Base-by-base conservation (phyloP, 441 rosid genomes). In the Adansonia grandidieri region DNA sequence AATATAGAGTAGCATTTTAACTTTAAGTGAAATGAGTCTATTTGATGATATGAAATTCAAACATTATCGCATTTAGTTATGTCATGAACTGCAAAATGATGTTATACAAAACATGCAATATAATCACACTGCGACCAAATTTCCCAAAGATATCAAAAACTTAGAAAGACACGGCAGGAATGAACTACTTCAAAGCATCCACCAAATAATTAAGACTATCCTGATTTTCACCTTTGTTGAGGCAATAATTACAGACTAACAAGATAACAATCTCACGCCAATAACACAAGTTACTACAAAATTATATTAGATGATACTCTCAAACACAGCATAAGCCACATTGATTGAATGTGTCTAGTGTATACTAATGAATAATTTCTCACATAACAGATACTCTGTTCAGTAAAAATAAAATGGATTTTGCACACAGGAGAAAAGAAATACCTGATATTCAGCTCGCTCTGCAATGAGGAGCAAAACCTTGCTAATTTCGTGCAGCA, bases 401-500 rank as follows among this genome's bases (percentile, higher is more conserved):
- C 42, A 74, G 8, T 47, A 65, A 60, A 22, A 72, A 79, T 2
- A 47, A n/a, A 53, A 7, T 45, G 20, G 20, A 71, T 54, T 42
- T 61, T 78, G 45, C 58, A 19, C 37, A 57, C 19, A 67, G 47
- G 51, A 60, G 53, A 53, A 69, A 57, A 32, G 15, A 64, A 20
- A 77, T 87, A 94, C 98, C 99, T 94, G 98, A 87, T 89, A 92
- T 83, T 97, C 98, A 67, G 98, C 95, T 79, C 98, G 92, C 82
- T 90, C 77, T 56, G 99, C 96, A 60, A 97, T 86, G 76, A 90
- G 89, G 72, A 83, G 88, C 84, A 97, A 88, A 75, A 87, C 97
- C 86, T 93, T 97, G 80, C 90, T 91, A 78, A 95, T 91, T 91
- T 87, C 97, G 66, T 81, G 96, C 85, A 97, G 84, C 73, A 97